Conservation (phyloP, 1,284 basidiomycete genomes). For the Puccinia triticina region DNA sequence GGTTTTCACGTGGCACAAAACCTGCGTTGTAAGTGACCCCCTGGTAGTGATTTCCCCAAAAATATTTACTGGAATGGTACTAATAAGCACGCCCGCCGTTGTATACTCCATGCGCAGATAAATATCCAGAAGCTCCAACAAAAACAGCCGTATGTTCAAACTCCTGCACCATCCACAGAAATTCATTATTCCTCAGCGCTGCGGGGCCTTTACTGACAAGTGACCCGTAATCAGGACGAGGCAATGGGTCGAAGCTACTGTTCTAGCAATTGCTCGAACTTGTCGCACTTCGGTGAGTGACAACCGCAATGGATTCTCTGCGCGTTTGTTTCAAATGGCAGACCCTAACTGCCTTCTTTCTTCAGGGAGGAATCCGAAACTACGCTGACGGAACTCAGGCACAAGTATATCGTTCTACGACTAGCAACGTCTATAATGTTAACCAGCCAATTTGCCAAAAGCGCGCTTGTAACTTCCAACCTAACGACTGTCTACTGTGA, state of each 20-base stretch:
- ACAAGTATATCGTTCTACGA: background rate
- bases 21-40: background rate
- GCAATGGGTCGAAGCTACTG: background rate
- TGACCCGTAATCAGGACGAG: background rate
- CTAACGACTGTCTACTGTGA: conserved; percentile 17
- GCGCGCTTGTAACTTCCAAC: background rate
- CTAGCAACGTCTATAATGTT: background rate
- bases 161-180: background rate
- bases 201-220: background rate
- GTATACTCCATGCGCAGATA: background rate
- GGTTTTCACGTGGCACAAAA: conserved; percentile 13
- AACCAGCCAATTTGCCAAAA: background rate
- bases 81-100: background rate
- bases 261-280: background rate
- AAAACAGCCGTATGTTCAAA: background rate
- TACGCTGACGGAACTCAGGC: conserved; percentile 9
- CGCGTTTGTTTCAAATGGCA: background rate
- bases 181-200: background rate
- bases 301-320: background rate
- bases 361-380: conserved; percentile 19
- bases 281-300: background rate
- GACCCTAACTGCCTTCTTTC: background rate
- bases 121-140: background rate
- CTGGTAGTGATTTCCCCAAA: background rate
- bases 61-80: background rate